These are phyloP conservation scores for Trichosphaerium sp. DNA, from an alignment of 78 protist species.

Conservation along the genomic window DNA sequence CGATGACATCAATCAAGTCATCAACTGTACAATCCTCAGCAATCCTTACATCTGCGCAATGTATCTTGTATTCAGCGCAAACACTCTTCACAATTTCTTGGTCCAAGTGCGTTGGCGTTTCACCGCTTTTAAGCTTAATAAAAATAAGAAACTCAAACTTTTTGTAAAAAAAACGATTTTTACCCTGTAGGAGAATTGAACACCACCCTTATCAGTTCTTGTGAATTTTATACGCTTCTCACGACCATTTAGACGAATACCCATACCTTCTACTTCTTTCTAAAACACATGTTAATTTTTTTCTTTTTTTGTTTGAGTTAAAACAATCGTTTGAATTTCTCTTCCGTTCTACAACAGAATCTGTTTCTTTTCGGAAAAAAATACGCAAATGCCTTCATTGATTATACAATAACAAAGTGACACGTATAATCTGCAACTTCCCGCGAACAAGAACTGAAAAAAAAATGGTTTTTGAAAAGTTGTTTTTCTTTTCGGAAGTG, in stretches of 20 bases:
- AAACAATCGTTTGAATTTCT: neutral
- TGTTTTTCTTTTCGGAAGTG: too few species aligned
- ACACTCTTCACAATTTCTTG: constrained; percentile 58
- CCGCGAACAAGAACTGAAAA: neutral
- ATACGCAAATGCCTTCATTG: neutral
- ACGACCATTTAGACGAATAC: constrained; percentile 93
- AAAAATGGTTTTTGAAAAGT: neutral
- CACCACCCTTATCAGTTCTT: constrained; percentile 93
- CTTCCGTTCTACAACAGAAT: neutral
- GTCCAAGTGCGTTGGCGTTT: constrained; percentile 63
- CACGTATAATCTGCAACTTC: neutral
- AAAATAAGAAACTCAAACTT: neutral
- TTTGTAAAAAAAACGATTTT: neutral
- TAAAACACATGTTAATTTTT: neutral
- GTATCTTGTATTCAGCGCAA: constrained; percentile 75
- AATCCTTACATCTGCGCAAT: constrained; percentile 81
- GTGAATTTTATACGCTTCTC: constrained; percentile 86
- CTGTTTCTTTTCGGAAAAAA: neutral
- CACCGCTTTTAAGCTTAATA: neutral
- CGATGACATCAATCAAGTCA: constrained; percentile 95
- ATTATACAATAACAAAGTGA: neutral
- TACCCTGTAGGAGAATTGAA: constrained; percentile 59
- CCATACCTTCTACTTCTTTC: constrained; percentile 93
- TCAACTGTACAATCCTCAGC: constrained; percentile 81
- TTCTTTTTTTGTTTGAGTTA: neutral